A percentile compares a stretch with the other conserved stretches of the same genome.
phyloP scores from a whole-genome alignment of 768 basidiomycete species.

The Tricholoma sp. region DNA sequence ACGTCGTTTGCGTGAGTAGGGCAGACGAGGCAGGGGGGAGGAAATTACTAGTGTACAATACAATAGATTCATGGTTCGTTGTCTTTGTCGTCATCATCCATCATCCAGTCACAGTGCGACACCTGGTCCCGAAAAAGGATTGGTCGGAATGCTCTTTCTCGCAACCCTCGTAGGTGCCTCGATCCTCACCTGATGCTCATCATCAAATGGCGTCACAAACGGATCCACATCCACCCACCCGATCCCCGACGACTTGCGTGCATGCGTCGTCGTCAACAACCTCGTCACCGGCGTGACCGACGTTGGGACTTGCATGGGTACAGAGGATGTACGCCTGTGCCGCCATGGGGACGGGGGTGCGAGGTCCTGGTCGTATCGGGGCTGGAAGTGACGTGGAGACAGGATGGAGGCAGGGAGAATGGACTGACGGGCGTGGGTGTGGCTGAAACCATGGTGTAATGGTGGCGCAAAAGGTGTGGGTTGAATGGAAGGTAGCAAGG shows the following conservation, averaged over 20 bases:
- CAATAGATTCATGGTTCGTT: not conserved
- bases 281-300: conserved; percentile 37
- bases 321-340: conserved; percentile 21
- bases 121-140: conserved; percentile 37
- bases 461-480: conserved; percentile 22
- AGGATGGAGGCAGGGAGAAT: not conserved
- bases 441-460: conserved; percentile 28
- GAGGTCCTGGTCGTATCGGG: not conserved
- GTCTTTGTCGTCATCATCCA: not conserved
- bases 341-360: conserved; percentile 2
- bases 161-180: conserved; percentile 15
- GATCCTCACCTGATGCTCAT: conserved; percentile 43
- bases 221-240: conserved; percentile 34
- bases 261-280: conserved; percentile 38
- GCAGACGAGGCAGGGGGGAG: too few species aligned
- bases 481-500: conserved; percentile 11
- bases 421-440: conserved; percentile 8
- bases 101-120: conserved; percentile 7
- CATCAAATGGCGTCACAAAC: conserved; percentile 78
- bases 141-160: conserved; percentile 45
- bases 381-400: conserved; percentile 1
- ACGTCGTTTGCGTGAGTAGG: not conserved
- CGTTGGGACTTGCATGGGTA: conserved; percentile 15
- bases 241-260: conserved; percentile 31
- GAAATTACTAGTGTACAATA: not conserved